A percentile compares a stretch with the other conserved stretches of the same genome.
These are phyloP conservation scores for Sugiyamaella chiloensis DNA, from an alignment of 805 yeast species.

Conservation along the genomic window DNA sequence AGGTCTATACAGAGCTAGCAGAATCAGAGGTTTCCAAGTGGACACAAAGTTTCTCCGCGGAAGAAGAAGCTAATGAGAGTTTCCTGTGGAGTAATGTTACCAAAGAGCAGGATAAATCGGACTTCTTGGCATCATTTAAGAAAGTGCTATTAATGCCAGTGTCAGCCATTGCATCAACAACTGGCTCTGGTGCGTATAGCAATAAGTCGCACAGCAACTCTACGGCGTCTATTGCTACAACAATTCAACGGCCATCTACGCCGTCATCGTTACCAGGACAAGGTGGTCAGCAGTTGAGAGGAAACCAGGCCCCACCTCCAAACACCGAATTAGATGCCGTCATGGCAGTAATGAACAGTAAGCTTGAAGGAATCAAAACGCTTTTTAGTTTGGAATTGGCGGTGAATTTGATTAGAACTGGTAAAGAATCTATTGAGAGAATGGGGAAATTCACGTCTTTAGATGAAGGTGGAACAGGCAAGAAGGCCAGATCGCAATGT, in stretches of 20 bases:
- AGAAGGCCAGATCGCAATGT: slow-evolving; percentile 44
- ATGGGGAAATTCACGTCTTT: slow-evolving; percentile 45
- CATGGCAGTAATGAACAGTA: slow-evolving; percentile 69
- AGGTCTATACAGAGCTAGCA: slow-evolving; percentile 27
- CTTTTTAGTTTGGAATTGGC: slow-evolving; percentile 80
- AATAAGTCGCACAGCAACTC: slow-evolving; percentile 5
- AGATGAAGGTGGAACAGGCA: slow-evolving; percentile 25
- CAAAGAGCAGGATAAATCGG: slow-evolving; percentile 44
- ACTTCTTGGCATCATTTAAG: slow-evolving; percentile 50
- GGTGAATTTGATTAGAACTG: slow-evolving; percentile 63
- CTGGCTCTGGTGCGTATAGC: not conserved
- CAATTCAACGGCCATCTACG: not conserved
- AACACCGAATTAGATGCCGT: slow-evolving; percentile 74
- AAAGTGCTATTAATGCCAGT: slow-evolving; percentile 43
- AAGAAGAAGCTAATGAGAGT: slow-evolving; percentile 49
- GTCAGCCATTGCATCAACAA: slow-evolving; percentile 18
- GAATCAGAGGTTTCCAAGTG: slow-evolving; percentile 31
- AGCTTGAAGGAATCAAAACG: slow-evolving; percentile 70
- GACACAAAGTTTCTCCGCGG: slow-evolving; percentile 35
- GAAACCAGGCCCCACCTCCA: slow-evolving; percentile 29
- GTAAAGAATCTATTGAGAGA: slow-evolving; percentile 60
- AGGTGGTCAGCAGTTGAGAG: not conserved
- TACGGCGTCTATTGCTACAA: slow-evolving; percentile 7
- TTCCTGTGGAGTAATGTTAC: slow-evolving; percentile 48
- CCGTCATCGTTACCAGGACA: not conserved